Evolutionary conservation across 495 filamentous ascomycete genomes (phyloP).

Genomic region (Aspergillus homomorphus): DNA sequence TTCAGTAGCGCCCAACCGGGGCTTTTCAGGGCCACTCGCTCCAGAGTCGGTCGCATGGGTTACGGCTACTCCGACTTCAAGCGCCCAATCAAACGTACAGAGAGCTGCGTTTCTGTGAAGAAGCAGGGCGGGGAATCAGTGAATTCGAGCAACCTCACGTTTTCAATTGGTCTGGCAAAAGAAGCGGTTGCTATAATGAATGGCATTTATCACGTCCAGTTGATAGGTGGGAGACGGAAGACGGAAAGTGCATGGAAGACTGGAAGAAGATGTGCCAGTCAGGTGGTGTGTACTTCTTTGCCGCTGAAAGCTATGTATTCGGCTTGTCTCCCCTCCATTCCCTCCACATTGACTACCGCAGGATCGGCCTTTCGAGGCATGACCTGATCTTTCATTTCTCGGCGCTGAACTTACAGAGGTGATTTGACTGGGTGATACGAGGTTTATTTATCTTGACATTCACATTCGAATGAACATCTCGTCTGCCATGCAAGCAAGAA

Average conservation of each 20-base stretch:
- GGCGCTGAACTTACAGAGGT: conserved; percentile 1
- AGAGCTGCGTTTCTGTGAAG: conserved; percentile 14
- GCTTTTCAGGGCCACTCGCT: conserved; percentile 3
- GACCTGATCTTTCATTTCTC: conserved; percentile 12
- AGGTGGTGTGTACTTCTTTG: conserved; percentile 17
- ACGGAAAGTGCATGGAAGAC: neutral
- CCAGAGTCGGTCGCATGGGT: neutral
- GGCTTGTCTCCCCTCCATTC: conserved; percentile 4
- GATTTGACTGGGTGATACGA: conserved; percentile 7
- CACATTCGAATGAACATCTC: neutral
- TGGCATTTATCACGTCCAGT: conserved; percentile 9
- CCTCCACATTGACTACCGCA: neutral
- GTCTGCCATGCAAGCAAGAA: neutral
- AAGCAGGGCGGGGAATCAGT: conserved; percentile 15
- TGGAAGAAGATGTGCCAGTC: neutral
- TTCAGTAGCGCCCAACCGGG: conserved; percentile 16
- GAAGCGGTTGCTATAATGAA: conserved; percentile 9
- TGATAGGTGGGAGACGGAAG: neutral
- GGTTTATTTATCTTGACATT: conserved; percentile 1
- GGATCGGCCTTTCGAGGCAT: neutral
- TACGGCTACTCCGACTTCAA: neutral
- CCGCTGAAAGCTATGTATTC: conserved; percentile 22
- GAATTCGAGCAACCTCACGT: neutral
- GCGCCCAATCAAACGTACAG: conserved; percentile 14
- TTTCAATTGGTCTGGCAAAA: conserved; percentile 13